Percentiles rank a stretch among this genome's conserved stretches.
Evolutionary conservation across 257 asterid species (phyloP).

Genomic region (Cynanchum wilfordii): DNA sequence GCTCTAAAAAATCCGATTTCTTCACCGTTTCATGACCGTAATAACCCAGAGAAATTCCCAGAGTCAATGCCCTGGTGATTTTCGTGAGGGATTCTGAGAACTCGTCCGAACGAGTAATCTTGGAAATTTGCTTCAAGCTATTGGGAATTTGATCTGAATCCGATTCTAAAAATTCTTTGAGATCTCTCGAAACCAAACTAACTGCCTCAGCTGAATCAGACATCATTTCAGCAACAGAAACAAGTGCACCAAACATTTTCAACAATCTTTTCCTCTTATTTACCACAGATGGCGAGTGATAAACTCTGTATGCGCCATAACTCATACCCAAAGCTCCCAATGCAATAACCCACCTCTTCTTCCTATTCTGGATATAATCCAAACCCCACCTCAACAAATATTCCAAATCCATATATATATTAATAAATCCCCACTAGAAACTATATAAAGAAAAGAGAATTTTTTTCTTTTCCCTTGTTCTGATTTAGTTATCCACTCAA

Average conservation of each 20-base stretch:
- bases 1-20: conserved; percentile 26
- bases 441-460: not conserved
- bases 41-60: conserved; percentile 46
- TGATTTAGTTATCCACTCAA: not conserved
- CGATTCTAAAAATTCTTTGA: conserved; percentile 49
- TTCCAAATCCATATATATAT: conserved; percentile 25
- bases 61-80: conserved; percentile 44
- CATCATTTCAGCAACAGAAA: conserved; percentile 46
- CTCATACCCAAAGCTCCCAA: conserved; percentile 50
- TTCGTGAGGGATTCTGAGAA: conserved; percentile 39
- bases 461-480: not conserved
- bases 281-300: conserved; percentile 47
- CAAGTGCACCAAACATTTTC: conserved; percentile 36
- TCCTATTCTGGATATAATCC: conserved; percentile 30
- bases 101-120: conserved; percentile 47
- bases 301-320: conserved; percentile 49
- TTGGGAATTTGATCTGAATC: conserved; percentile 62
- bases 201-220: conserved; percentile 62
- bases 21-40: conserved; percentile 12
- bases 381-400: conserved; percentile 31
- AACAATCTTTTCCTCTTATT: conserved; percentile 42
- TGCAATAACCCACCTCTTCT: conserved; percentile 40
- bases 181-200: conserved; percentile 52
- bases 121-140: conserved; percentile 63
- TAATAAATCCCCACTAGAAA: conserved; percentile 13